These are phyloP conservation scores for Adenanthera pavonina DNA, from an alignment of 306 rosid species.

Conservation along the genomic window DNA sequence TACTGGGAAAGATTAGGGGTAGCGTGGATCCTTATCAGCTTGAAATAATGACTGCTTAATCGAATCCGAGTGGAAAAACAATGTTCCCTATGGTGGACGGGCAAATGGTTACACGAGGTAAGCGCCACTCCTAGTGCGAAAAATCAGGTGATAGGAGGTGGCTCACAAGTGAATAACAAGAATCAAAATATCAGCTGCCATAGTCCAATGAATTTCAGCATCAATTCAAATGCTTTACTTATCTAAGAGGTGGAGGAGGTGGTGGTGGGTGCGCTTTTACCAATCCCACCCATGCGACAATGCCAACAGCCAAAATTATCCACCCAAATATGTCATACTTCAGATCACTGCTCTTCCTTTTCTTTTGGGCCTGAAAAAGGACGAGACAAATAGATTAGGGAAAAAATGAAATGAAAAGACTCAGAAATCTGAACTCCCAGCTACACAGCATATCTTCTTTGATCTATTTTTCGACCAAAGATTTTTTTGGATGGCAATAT, in stretches of 20 bases:
- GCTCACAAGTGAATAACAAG: constrained; percentile 36
- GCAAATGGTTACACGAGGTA: constrained; percentile 24
- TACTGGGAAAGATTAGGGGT: background rate
- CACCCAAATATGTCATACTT: constrained; percentile 68
- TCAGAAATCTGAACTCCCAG: background rate
- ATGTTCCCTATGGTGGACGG: constrained; percentile 19
- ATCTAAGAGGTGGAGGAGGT: constrained; percentile 50
- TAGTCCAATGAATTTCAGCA: background rate
- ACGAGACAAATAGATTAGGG: constrained; percentile 17
- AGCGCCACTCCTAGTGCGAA: constrained; percentile 29
- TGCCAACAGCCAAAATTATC: constrained; percentile 66
- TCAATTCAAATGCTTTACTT: constrained; percentile 36
- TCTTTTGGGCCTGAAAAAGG: constrained; percentile 51
- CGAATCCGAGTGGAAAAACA: background rate
- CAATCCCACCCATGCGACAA: constrained; percentile 74
- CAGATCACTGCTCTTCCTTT: constrained; percentile 60
- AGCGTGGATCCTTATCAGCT: background rate
- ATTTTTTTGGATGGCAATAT: background rate
- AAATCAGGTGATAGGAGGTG: constrained; percentile 16
- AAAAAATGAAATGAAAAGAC: background rate
- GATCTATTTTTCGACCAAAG: background rate
- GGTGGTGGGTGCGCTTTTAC: constrained; percentile 57
- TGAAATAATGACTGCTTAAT: constrained; percentile 2
- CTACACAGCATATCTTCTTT: background rate
- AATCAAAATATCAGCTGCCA: constrained; percentile 19